Evolutionary conservation across 352 stramenopile genomes (phyloP).

Genomic region (Thraustochytrium sp.): DNA sequence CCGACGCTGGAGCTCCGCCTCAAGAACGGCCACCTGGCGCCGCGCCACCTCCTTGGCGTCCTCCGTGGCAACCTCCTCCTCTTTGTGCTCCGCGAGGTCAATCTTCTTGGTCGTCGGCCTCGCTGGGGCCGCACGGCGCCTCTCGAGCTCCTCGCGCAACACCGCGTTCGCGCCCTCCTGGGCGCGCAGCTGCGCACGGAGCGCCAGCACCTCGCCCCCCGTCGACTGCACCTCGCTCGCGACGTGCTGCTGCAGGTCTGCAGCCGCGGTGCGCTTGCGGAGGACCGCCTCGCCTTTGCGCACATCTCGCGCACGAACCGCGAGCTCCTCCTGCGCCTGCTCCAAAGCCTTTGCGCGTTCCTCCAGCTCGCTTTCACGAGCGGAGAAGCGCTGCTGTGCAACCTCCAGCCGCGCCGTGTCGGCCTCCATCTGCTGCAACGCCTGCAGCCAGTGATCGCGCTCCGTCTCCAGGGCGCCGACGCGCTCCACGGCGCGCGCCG

Average conservation of each 20-base stretch:
- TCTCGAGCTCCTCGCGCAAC: background rate
- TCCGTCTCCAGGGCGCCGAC: background rate
- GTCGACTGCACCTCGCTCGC: background rate
- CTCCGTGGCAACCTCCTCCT: too few species aligned
- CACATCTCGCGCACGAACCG: background rate
- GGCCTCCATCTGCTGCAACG: background rate
- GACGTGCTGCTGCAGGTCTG: slow-evolving; percentile 8
- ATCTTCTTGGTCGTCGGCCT: background rate
- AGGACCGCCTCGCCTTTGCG: background rate
- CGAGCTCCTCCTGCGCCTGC: background rate
- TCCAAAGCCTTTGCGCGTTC: background rate
- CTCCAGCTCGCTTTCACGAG: background rate
- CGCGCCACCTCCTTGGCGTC: too few species aligned
- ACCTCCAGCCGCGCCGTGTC: background rate
- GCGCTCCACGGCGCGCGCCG: background rate
- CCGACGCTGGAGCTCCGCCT: too few species aligned
- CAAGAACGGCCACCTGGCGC: too few species aligned
- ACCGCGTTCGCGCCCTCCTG: slow-evolving; percentile 5
- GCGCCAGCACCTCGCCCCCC: background rate
- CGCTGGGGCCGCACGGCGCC: background rate
- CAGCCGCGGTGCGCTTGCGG: background rate
- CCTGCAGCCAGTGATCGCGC: background rate
- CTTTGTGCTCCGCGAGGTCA: background rate
- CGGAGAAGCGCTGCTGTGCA: background rate
- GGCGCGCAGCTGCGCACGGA: slow-evolving; percentile 1